Percentiles rank a stretch among this genome's conserved stretches.
phyloP scores from a whole-genome alignment of 1,139 yeast species.

The Diutina mesorugosa region DNA sequence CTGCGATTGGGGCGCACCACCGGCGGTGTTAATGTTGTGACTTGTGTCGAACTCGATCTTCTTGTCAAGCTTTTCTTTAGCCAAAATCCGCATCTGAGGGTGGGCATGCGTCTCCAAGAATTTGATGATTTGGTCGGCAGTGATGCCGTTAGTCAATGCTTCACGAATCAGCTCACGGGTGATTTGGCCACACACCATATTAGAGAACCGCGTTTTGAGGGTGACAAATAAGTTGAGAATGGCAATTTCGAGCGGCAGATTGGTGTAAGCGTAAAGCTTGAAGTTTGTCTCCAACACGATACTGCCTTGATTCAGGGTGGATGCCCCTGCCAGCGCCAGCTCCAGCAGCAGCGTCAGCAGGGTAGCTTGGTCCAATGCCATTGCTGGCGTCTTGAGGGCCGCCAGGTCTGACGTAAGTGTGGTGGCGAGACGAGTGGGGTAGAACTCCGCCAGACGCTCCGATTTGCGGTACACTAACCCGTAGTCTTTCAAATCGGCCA shows the following conservation, averaged over 20 bases:
- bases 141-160: slow-evolving; percentile 80
- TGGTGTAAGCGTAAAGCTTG: slow-evolving; percentile 86
- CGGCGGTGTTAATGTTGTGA: slow-evolving; percentile 39
- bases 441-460: slow-evolving; percentile 51
- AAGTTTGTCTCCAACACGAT: slow-evolving; percentile 88
- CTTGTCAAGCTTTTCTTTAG: slow-evolving; percentile 55
- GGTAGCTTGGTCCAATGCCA: slow-evolving; percentile 41
- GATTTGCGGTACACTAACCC: slow-evolving; percentile 79
- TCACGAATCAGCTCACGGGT: slow-evolving; percentile 84
- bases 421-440: slow-evolving; percentile 86
- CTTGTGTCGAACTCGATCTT: slow-evolving; percentile 54
- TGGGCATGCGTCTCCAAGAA: slow-evolving; percentile 90
- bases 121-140: slow-evolving; percentile 87
- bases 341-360: slow-evolving; percentile 5
- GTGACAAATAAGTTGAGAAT: slow-evolving; percentile 80
- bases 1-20: slow-evolving; percentile 27
- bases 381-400: slow-evolving; percentile 54
- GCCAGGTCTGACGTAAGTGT: slow-evolving; percentile 79
- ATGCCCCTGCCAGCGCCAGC: slow-evolving; percentile 7
- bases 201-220: slow-evolving; percentile 70
- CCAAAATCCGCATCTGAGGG: slow-evolving; percentile 71
- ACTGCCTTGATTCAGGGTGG: slow-evolving; percentile 35
- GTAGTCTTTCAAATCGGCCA: slow-evolving; percentile 81
- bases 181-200: slow-evolving; percentile 87
- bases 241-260: slow-evolving; percentile 91